Base-by-base conservation (phyloP, 768 basidiomycete species). In the Lactarius indigo region DNA sequence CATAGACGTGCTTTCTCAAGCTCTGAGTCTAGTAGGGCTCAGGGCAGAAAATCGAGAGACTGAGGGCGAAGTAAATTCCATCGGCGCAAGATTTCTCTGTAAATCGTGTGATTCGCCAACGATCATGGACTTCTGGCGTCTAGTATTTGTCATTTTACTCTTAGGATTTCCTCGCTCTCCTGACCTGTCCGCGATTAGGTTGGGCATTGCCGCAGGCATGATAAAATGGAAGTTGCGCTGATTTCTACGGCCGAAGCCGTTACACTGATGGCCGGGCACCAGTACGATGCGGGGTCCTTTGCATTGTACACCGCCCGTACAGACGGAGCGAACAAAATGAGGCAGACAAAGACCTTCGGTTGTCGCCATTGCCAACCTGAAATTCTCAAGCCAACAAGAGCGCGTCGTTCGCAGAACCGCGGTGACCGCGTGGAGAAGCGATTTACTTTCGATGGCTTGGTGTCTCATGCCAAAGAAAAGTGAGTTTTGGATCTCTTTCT, bases 381-480 rank as follows among this genome's bases (percentile, higher is more conserved):
- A 64, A 59, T 35, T 39, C 55, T 15, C 47, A 57, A 60, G 15
- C 20, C n/a, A 41, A 20, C 15, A 61, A 39, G 39, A 39, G 10
- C 62, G 41, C 47, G 9, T 44, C 55, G 52, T 18, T 47, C 47
- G 56, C 57, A 31, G 56, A 37, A 42, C 66, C 37, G 30, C 15
- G 57, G 10, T 41, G 33, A 9, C 18, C 20, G 15, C 26, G 20
- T 12, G 61, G 17, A 69, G 26, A 76, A 76, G 58, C 65, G 75
- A 63, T 82, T 85, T 74, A 73, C 69, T 3, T 87, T 87, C 70
- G 75, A 88, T 66, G 88, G 84, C 3, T 69, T 90, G 60, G 77
- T 83, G 47, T 88, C 87, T 28, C 89, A 91, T 68, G 70, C 84
- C 65, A 87, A 87, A 71, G 80, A 76, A 68, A 88, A 84, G 89